Evolutionary conservation across 768 basidiomycete species (phyloP).

Genomic region (Suillus subaureus): DNA sequence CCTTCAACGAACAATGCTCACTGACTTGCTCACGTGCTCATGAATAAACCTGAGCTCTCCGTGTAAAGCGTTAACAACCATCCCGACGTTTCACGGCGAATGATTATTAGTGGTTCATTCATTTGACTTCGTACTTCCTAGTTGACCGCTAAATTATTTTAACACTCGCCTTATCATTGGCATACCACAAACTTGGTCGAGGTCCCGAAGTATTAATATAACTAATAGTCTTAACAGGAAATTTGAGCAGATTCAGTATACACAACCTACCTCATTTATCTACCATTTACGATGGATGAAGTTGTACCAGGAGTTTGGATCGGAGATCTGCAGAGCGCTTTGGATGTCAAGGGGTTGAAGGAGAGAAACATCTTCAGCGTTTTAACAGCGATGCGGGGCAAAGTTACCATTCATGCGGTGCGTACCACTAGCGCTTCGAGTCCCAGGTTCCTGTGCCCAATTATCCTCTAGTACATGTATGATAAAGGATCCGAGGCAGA

Average conservation of each 20-base stretch:
- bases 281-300: constrained; percentile 61
- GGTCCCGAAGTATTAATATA: constrained; percentile 1
- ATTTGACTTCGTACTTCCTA: not conserved
- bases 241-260: not conserved
- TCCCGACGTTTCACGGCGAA: not conserved
- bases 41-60: too few relatives aligned
- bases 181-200: not conserved
- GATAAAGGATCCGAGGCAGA: not conserved
- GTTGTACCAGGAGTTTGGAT: constrained; percentile 83
- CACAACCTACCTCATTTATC: not conserved
- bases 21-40: too few relatives aligned
- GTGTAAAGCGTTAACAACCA: too few relatives aligned
- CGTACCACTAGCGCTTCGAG: constrained; percentile 14
- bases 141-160: not conserved
- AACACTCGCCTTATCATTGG: not conserved
- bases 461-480: not conserved
- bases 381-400: constrained; percentile 72
- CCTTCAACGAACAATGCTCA: too few relatives aligned
- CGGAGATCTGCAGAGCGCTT: constrained; percentile 74
- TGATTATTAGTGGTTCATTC: not conserved
- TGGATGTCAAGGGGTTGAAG: constrained; percentile 60
- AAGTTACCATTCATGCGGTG: constrained; percentile 67
- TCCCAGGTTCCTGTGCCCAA: not conserved
- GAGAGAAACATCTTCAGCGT: constrained; percentile 77
- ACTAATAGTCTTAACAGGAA: constrained; percentile 3